Percentiles rank a stretch among this genome's conserved stretches.
Evolutionary conservation across 208 protist genomes (phyloP).

Genomic region (Zelonia costaricensis): DNA sequence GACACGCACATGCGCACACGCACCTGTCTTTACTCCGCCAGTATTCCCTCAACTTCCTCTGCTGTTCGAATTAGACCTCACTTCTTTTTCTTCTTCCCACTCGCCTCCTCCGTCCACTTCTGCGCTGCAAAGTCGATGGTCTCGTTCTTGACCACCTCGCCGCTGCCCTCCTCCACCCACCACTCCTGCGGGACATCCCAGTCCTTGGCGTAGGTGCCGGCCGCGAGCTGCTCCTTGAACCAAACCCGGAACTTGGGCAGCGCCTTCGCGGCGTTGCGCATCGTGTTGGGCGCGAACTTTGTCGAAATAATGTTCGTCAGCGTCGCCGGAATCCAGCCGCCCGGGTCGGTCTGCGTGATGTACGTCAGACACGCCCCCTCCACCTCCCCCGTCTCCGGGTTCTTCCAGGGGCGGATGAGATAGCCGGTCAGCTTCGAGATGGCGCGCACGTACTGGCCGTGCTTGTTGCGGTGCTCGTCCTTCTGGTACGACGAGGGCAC

Average conservation of each 20-base stretch:
- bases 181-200: conserved; percentile 49
- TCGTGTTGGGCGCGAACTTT: conserved; percentile 80
- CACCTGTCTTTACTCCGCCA: background rate
- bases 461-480: conserved; percentile 42
- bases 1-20: background rate
- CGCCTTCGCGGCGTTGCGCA: conserved; percentile 51
- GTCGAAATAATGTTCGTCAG: conserved; percentile 81
- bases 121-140: conserved; percentile 56
- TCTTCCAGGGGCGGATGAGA: conserved; percentile 70
- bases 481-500: conserved; percentile 58
- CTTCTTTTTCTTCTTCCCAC: conserved; percentile 24
- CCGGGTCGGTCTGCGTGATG: conserved; percentile 82
- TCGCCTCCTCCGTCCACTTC: conserved; percentile 43
- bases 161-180: conserved; percentile 32
- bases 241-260: conserved; percentile 55
- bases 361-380: conserved; percentile 74
- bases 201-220: conserved; percentile 61
- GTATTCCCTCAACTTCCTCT: background rate
- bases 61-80: background rate
- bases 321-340: conserved; percentile 79
- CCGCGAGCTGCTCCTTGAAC: conserved; percentile 55
- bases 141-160: conserved; percentile 39
- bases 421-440: conserved; percentile 86
- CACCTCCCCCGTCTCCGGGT: conserved; percentile 39
- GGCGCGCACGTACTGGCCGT: conserved; percentile 61